phyloP scores from a whole-genome alignment of 305 asterid species.

The Fraxinus dipetala region DNA sequence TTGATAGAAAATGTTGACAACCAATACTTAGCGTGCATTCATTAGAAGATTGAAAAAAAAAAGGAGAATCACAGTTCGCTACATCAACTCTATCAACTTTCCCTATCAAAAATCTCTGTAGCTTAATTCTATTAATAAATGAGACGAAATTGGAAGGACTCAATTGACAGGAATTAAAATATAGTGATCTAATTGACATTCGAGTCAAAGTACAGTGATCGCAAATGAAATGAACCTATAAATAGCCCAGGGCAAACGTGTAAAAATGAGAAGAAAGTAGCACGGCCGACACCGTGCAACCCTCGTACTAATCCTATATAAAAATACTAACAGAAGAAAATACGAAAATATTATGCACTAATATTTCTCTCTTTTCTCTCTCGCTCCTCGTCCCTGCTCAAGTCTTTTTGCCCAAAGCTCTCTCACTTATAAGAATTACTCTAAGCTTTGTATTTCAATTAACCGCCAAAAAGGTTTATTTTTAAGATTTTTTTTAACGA shows the following conservation, averaged over 20 bases:
- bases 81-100: neutral
- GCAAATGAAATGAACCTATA: neutral
- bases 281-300: neutral
- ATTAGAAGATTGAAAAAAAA: too few species aligned
- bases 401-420: slow-evolving; percentile 31
- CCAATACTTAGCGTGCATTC: neutral
- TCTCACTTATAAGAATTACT: slow-evolving; percentile 24
- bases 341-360: neutral
- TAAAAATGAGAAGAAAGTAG: neutral
- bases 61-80: neutral
- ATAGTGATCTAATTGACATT: neutral
- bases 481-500: slow-evolving; percentile 33
- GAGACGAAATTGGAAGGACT: neutral
- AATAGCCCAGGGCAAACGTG: neutral
- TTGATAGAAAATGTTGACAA: neutral
- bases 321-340: neutral
- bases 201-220: neutral
- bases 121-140: neutral
- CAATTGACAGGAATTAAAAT: neutral
- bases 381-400: slow-evolving; percentile 39
- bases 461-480: slow-evolving; percentile 70
- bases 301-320: neutral
- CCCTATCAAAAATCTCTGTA: neutral
- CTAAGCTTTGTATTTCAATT: slow-evolving; percentile 46
- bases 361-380: slow-evolving; percentile 21